Evolutionary conservation across 257 asterid species (phyloP).

Genomic region (Cordia subcordata): DNA sequence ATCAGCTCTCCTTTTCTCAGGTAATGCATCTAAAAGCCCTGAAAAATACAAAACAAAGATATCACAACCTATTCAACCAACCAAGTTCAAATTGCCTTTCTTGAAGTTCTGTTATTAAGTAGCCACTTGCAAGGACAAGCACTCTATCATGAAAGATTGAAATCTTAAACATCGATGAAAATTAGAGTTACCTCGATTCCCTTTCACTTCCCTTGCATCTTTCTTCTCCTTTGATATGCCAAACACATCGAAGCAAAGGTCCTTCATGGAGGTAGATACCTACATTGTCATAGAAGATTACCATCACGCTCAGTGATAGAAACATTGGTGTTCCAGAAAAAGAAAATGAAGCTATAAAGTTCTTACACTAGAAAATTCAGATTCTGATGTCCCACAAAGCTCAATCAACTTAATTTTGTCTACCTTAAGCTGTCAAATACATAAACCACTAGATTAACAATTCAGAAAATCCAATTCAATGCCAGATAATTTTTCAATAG

Average conservation of each 20-base stretch:
- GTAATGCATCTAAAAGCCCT: constrained; percentile 87
- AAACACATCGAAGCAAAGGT: constrained; percentile 74
- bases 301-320: background rate
- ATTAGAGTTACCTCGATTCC: constrained; percentile 65
- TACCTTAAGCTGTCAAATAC: constrained; percentile 63
- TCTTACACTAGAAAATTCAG: constrained; percentile 75
- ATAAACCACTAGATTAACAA: background rate
- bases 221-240: constrained; percentile 76
- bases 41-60: constrained; percentile 9
- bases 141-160: background rate
- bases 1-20: constrained; percentile 66
- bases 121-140: background rate
- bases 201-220: constrained; percentile 67
- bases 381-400: constrained; percentile 84
- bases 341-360: background rate
- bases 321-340: background rate
- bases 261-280: constrained; percentile 83
- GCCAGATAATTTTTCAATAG: background rate
- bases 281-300: constrained; percentile 12
- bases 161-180: background rate
- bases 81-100: background rate
- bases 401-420: constrained; percentile 78
- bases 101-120: background rate
- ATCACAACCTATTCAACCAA: background rate
- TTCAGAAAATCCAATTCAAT: background rate